phyloP scores from a whole-genome alignment of 805 yeast species.

The Nakazawaea anatomiae region DNA sequence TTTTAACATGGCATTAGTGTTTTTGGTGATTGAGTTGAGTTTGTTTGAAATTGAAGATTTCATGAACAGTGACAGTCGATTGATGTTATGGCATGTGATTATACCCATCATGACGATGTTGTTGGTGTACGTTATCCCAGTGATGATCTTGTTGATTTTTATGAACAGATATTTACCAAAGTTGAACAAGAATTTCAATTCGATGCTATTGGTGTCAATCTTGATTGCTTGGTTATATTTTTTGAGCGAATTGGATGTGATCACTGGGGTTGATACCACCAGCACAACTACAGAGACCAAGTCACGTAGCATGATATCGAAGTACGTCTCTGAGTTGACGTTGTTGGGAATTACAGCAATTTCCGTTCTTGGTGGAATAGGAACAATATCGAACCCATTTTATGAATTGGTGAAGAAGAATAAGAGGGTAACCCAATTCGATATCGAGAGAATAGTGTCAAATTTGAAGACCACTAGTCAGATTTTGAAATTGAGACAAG shows the following conservation, averaged over 20 bases:
- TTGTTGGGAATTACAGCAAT: conserved; percentile 45
- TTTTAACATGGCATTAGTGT: conserved; percentile 19
- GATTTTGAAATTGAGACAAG: conserved; percentile 27
- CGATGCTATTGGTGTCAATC: background rate
- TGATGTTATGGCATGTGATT: conserved; percentile 31
- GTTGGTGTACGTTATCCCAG: conserved; percentile 38
- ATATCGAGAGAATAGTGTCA: conserved; percentile 27
- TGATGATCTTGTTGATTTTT: conserved; percentile 23
- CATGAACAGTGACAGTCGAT: conserved; percentile 20
- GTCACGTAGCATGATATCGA: conserved; percentile 24
- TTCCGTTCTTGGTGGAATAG: conserved; percentile 46
- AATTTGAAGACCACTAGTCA: conserved; percentile 36
- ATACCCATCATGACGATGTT: conserved; percentile 32
- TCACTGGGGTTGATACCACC: conserved; percentile 24
- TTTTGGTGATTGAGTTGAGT: conserved; percentile 22
- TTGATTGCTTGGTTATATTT: conserved; percentile 10
- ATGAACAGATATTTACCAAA: conserved; percentile 25
- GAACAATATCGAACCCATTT: conserved; percentile 41
- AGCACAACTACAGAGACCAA: too few relatives aligned
- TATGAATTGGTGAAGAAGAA: conserved; percentile 18
- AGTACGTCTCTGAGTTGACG: conserved; percentile 39
- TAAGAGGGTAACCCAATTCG: conserved; percentile 23
- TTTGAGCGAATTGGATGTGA: conserved; percentile 27
- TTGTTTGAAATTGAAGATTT: conserved; percentile 21
- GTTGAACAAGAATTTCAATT: conserved; percentile 7